Evolutionary conservation across 768 basidiomycete species (phyloP), one percentile per base, ranked within the genome.

Genomic region (Serendipita vermifera): DNA sequence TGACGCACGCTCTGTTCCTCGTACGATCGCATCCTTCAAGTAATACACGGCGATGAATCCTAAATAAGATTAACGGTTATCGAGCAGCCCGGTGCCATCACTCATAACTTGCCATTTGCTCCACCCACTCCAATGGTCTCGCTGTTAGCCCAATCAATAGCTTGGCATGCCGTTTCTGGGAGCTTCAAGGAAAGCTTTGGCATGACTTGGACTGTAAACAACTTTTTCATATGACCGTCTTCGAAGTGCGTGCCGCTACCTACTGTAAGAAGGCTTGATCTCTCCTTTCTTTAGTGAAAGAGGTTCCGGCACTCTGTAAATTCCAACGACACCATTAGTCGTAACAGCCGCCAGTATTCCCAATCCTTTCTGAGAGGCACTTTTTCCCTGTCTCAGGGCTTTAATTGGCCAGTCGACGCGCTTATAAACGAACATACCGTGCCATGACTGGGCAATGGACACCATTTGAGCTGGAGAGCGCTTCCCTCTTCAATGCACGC

Each of bases 61-160:
- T 71, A 9, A n/a, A n/a, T 33, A 29, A 11, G 11, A 40, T 17
- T 11, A 14, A 33, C 1, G 40, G 58, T 55, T 56, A 38, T n/a
- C 56, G 26, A 54, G 57, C 41, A 2, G 13, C 11, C 17, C 5
- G n/a, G 26, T 55, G 32, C 40, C 53, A 9, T 1, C 5, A 5
- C 17, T 33, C 54, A 53, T 55, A 22, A 20, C 36, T 9, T 39
- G 90, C 94, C 93, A 61, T 88, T 86, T 2, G 87, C 83, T 26
- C 83, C 83, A 0, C 92, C 93, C 11, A 85, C 79, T 0, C 88
- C 90, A 5, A 99, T 67, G 9, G 82, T 62, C 57, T 85, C 82
- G 59, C 88, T 87, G 60, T 88, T 90, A 0, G 82, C 86, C 92
- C 92, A 97, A 61, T 96, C 91, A 55, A 96, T 73, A 14, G 79